Conservation (phyloP, 306 rosid species). For the Quercus dentata region DNA sequence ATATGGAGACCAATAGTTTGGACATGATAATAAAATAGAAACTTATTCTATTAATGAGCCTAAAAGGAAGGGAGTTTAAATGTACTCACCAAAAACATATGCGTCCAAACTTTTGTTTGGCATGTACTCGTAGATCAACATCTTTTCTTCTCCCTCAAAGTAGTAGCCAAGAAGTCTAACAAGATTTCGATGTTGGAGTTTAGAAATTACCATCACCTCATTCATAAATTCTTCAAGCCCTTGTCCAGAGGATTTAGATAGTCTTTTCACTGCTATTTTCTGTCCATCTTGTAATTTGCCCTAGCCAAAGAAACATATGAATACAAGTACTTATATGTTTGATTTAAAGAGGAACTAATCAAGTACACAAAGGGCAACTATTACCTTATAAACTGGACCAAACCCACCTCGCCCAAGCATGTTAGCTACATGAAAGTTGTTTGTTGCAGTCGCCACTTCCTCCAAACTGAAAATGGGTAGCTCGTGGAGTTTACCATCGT, state of each 20-base stretch:
- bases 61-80: too few relatives aligned
- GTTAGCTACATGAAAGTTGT: neutral
- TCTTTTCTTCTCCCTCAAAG: too few relatives aligned
- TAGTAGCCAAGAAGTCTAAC: too few relatives aligned
- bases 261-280: slow-evolving; percentile 9
- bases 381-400: neutral
- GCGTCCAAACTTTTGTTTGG: too few relatives aligned
- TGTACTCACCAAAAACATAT: too few relatives aligned
- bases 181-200: too few relatives aligned
- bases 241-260: neutral
- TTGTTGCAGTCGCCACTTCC: neutral
- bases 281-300: neutral
- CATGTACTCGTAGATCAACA: too few relatives aligned
- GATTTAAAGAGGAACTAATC: neutral
- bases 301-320: neutral
- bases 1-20: too few relatives aligned
- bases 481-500: neutral
- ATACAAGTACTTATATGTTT: neutral
- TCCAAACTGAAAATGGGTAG: neutral
- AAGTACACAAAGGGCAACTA: neutral
- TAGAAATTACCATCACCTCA: slow-evolving; percentile 3
- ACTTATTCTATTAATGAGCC: too few relatives aligned
- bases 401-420: neutral
- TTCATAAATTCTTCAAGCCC: slow-evolving; percentile 2
- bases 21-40: too few relatives aligned